Conservation (phyloP, 2,329 filamentous ascomycete genomes). For the Chaetomium olivaceum region DNA sequence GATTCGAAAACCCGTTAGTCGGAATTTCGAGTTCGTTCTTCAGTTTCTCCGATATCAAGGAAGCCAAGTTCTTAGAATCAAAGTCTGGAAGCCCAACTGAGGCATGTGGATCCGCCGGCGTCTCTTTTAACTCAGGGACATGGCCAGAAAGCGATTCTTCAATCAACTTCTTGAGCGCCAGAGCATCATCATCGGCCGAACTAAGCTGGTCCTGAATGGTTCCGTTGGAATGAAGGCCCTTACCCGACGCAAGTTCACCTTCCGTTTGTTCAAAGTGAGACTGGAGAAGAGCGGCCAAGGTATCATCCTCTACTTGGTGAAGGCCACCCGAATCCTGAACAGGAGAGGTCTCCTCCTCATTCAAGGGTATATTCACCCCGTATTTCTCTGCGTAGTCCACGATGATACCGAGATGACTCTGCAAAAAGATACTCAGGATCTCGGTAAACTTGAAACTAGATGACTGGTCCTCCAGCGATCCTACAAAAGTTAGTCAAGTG, state of each 20-base stretch:
- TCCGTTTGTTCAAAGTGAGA: constrained; percentile 24
- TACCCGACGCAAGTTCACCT: not conserved
- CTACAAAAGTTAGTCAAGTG: constrained; percentile 30
- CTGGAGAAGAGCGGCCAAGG: constrained; percentile 30
- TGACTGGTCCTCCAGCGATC: constrained; percentile 43
- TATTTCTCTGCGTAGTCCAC: constrained; percentile 43
- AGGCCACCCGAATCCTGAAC: not conserved
- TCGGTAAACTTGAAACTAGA: constrained; percentile 43
- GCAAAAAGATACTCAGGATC: constrained; percentile 38
- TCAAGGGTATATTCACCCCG: constrained; percentile 40
- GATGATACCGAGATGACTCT: constrained; percentile 36
- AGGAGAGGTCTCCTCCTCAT: constrained; percentile 33
- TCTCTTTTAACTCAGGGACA: constrained; percentile 19
- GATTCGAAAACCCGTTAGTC: constrained; percentile 25
- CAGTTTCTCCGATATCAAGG: constrained; percentile 30
- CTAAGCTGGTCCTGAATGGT: constrained; percentile 12
- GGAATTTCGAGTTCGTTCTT: constrained; percentile 22
- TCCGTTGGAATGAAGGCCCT: constrained; percentile 15
- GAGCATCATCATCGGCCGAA: constrained; percentile 8
- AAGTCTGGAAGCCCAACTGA: constrained; percentile 16
- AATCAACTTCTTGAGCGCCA: constrained; percentile 29
- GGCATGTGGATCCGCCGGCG: constrained; percentile 5
- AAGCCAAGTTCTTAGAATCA: constrained; percentile 28
- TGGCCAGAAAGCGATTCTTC: constrained; percentile 27
- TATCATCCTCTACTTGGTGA: constrained; percentile 22